A percentile compares a stretch with the other conserved stretches of the same genome.
Conservation (phyloP, 73 alveolate species). For the Tetrahymena borealis region DNA sequence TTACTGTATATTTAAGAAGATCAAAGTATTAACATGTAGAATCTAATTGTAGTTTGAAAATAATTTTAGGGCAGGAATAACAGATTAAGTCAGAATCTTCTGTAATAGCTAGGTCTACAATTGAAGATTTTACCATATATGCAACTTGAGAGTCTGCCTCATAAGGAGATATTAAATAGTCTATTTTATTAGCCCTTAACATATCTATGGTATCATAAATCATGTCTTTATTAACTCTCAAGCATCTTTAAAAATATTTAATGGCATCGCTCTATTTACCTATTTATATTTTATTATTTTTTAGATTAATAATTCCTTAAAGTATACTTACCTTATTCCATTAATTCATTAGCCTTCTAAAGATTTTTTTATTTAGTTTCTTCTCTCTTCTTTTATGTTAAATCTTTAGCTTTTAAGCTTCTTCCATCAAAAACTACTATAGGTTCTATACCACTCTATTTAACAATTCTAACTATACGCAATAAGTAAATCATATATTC, state of each 20-base stretch:
- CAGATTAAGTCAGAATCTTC: constrained; percentile 95
- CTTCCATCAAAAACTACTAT: constrained; percentile 90
- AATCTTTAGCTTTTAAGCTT: constrained; percentile 73
- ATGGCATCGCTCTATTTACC: constrained; percentile 76
- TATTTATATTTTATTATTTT: not conserved
- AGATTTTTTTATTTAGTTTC: constrained; percentile 51
- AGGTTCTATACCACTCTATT: constrained; percentile 67
- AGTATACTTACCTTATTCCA: constrained; percentile 47
- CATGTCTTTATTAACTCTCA: constrained; percentile 69
- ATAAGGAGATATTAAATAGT: constrained; percentile 87
- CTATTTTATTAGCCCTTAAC: constrained; percentile 63
- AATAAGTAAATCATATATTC: constrained; percentile 76
- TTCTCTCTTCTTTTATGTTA: constrained; percentile 61
- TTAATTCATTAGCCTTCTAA: constrained; percentile 63
- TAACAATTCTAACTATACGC: constrained; percentile 75
- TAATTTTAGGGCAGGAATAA: constrained; percentile 78
- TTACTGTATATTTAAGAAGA: constrained; percentile 25
- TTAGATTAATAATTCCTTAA: not conserved
- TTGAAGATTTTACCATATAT: constrained; percentile 71
- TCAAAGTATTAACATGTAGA: constrained; percentile 77
- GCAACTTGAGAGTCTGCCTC: constrained; percentile 96
- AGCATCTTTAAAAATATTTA: constrained; percentile 64
- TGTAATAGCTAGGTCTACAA: constrained; percentile 87
- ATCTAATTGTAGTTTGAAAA: constrained; percentile 67
- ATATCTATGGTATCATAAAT: constrained; percentile 76